phyloP scores from a whole-genome alignment of 495 filamentous ascomycete species.

The Penicillium daleae region DNA sequence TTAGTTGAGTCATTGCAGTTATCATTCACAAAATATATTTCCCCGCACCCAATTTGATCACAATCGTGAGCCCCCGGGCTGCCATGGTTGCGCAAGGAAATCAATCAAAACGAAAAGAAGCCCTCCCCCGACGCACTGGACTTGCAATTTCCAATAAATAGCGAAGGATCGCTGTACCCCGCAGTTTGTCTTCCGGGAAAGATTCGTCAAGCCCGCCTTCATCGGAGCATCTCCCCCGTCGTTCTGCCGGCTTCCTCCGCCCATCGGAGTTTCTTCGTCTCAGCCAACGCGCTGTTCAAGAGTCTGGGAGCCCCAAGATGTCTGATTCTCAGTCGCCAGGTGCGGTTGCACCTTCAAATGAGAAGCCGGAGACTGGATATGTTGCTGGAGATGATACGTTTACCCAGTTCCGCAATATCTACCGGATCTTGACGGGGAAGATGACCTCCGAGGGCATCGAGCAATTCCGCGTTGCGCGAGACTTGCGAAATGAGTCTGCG shows the following conservation, averaged over 20 bases:
- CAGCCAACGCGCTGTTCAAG: background rate
- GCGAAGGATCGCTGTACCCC: conserved; percentile 7
- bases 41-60: conserved; percentile 89
- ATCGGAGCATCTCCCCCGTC: conserved; percentile 11
- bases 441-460: conserved; percentile 69
- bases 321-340: conserved; percentile 36
- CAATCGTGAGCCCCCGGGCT: conserved; percentile 63
- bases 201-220: conserved; percentile 2
- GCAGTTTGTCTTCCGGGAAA: conserved; percentile 3
- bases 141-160: conserved; percentile 1
- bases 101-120: background rate
- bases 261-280: conserved; percentile 36
- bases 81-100: conserved; percentile 24
- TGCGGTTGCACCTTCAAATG: conserved; percentile 24
- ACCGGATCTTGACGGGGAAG: conserved; percentile 70
- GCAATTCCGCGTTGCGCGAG: conserved; percentile 70
- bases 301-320: conserved; percentile 30
- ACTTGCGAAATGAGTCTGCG: conserved; percentile 64
- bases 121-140: background rate
- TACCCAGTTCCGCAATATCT: conserved; percentile 77
- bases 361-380: conserved; percentile 44
- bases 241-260: conserved; percentile 43
- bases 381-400: conserved; percentile 62
- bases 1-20: conserved; percentile 20
- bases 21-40: conserved; percentile 20